phyloP scores from a whole-genome alignment of 495 filamentous ascomycete genomes.

The Sporormia fimetaria region DNA sequence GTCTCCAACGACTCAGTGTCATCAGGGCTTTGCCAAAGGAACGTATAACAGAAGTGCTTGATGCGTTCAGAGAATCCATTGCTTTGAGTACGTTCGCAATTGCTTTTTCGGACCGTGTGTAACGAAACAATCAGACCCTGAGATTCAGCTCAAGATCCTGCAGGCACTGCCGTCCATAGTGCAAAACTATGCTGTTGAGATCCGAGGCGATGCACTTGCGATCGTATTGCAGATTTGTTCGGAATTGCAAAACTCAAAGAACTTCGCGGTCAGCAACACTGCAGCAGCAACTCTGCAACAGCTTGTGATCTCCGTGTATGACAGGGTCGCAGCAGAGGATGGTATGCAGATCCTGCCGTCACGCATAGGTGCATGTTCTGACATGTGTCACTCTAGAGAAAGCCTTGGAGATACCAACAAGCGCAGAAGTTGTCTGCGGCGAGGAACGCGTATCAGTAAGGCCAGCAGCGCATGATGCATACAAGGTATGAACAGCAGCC shows the following conservation, averaged over 20 bases:
- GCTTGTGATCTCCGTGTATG: conserved; percentile 81
- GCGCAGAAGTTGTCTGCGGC: conserved; percentile 51
- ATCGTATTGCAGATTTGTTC: conserved; percentile 82
- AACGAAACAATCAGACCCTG: conserved; percentile 47
- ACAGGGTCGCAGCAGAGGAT: conserved; percentile 77
- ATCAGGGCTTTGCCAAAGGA: conserved; percentile 61
- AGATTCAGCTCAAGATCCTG: conserved; percentile 91
- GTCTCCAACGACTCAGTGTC: conserved; percentile 78
- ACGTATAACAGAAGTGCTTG: conserved; percentile 69
- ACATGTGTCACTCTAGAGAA: conserved; percentile 29
- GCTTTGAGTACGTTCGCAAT: conserved; percentile 39
- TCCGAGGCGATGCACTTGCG: conserved; percentile 70
- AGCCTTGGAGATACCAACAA: conserved; percentile 40
- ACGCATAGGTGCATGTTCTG: neutral
- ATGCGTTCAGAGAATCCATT: conserved; percentile 74
- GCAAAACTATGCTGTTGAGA: conserved; percentile 75
- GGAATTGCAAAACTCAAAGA: conserved; percentile 78
- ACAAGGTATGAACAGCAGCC: conserved; percentile 40
- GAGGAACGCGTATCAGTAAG: conserved; percentile 53
- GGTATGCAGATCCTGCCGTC: conserved; percentile 37
- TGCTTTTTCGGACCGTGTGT: neutral
- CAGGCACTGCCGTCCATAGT: conserved; percentile 85
- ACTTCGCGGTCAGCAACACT: conserved; percentile 82
- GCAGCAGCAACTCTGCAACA: conserved; percentile 92
- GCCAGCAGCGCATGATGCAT: conserved; percentile 75